Percentiles rank a stretch among this genome's conserved stretches.
Evolutionary conservation across 345 rosid genomes (phyloP).

Genomic region (Salix brachista): DNA sequence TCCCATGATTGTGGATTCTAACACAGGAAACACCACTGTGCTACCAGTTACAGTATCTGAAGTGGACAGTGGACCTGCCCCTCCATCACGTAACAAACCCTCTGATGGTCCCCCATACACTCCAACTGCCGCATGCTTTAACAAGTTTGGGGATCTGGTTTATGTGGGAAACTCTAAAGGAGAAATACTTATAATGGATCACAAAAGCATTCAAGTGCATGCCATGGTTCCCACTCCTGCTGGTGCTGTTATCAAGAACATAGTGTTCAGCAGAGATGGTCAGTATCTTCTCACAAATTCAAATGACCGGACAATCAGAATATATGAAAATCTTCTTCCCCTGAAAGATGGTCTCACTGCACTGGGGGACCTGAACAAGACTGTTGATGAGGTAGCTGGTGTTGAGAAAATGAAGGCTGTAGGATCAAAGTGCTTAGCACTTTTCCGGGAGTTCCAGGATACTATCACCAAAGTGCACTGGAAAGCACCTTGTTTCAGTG

Average conservation of each 20-base stretch:
- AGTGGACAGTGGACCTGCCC: conserved; percentile 47
- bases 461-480: conserved; percentile 91
- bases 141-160: conserved; percentile 88
- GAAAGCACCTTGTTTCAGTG: conserved; percentile 98
- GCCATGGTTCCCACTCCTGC: conserved; percentile 68
- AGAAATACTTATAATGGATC: conserved; percentile 82
- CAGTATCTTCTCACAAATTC: conserved; percentile 94
- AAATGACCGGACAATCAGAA: conserved; percentile 83
- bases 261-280: conserved; percentile 82
- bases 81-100: conserved; percentile 60
- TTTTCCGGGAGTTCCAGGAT: conserved; percentile 93
- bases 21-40: conserved; percentile 49
- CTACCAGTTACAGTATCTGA: conserved; percentile 73
- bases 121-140: conserved; percentile 92
- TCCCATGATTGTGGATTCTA: conserved; percentile 81
- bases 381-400: conserved; percentile 46
- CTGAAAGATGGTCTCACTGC: conserved; percentile 50
- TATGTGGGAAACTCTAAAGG: conserved; percentile 95
- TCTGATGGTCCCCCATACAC: conserved; percentile 66
- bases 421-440: conserved; percentile 76
- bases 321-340: conserved; percentile 89
- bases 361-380: conserved; percentile 44
- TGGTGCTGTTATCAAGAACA: conserved; percentile 75
- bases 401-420: conserved; percentile 69
- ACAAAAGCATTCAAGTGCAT: conserved; percentile 51